Evolutionary conservation across 2,329 filamentous ascomycete species (phyloP), one percentile per base, ranked within the genome.

Genomic region (Ophiocordyceps australis): DNA sequence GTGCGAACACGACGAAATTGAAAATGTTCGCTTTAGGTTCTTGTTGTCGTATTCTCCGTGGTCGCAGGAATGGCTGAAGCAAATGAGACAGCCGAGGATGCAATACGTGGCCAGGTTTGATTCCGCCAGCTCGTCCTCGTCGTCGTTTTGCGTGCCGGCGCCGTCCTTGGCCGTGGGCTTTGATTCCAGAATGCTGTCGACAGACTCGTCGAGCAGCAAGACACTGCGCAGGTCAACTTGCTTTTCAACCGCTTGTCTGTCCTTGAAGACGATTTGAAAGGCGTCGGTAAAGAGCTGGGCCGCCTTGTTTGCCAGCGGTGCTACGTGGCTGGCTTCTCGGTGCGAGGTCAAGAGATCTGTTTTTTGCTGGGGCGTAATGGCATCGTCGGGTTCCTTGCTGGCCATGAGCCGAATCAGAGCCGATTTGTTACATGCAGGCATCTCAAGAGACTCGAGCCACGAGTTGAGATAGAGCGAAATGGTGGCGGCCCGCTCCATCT

Each of bases 1-100:
- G n/a, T 38, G 40, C 5, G 36, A 35, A 14, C 36, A 38, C 4
- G 45, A 42, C 5, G 43, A 38, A 21, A 68, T 48, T 4, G 62
- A 65, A 36, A 69, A 63, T 4, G 57, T 61, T 18, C 59, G 54
- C 36, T 66, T 62, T 31, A 64, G 40, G 23, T 57, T 56, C 24
- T 46, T 62, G 26, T 61, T 58, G 28, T 65, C 60, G 26, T 67
- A 69, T 28, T 69, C 65, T 23, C 65, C 66, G 33, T 72, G 66
- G 37, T 71, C 66, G 31, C 66, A 72, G 9, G 65, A 67, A 39
- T 70, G 60, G 26, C 62, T 62, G 37, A 57, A 64, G 43, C 66
- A 72, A 26, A 69, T 59, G n/a, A 67, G 44, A 35, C 66, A 72
- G 9, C 61, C 62, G 11, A 71, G 50, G 8, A 64, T 52, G 17